Evolutionary conservation across 2,329 filamentous ascomycete genomes (phyloP), one percentile per base, ranked within the genome.

Genomic region (Sporothrix brunneoviolacea): DNA sequence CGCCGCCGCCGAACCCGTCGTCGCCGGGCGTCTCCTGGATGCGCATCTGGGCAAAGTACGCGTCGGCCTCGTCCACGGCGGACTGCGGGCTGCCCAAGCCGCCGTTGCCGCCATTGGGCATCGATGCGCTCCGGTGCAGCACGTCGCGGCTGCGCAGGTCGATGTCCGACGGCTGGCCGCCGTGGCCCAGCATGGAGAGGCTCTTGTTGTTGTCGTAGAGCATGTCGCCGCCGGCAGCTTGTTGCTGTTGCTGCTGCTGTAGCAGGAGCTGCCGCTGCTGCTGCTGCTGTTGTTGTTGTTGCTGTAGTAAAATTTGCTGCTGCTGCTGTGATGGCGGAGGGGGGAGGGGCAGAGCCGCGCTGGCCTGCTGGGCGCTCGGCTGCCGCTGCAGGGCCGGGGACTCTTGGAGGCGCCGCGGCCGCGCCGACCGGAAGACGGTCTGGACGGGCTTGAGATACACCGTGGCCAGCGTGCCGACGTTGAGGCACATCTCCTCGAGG

Each of bases 401-500:
- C 48, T 95, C 88, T 50, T 82, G 76, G 3, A 98, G 75, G 51
- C 83, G 83, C 19, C 89, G 79, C 1, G 88, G 86, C 13, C 93
- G 80, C 12, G 93, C 91, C 16, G 84, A 85, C 51, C 93, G 85
- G 75, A 98, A 98, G 9, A 98, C 93, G 48, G 93, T 91, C 65
- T 97, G 90, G 6, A 98, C 91, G 4, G 93, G 93, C 67, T 98
- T 98, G 44, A 98, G 80, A 67, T 98, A 98, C 46, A 98, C 91
- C 1, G 93, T 98, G 4, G 93, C 93, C 4, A 98, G 77, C 0
- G 93, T 97, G 57, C 93, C 93, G 40, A 98, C 91, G 59, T 91
- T 94, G 53, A 98, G 79, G 63, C 93, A 97, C 80, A 98, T 91
- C 66, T 98, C 93, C 68, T 98, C 93, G 8, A 98, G 76, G 0